phyloP scores from a whole-genome alignment of 768 basidiomycete genomes.

The Naganishia kalamii region DNA sequence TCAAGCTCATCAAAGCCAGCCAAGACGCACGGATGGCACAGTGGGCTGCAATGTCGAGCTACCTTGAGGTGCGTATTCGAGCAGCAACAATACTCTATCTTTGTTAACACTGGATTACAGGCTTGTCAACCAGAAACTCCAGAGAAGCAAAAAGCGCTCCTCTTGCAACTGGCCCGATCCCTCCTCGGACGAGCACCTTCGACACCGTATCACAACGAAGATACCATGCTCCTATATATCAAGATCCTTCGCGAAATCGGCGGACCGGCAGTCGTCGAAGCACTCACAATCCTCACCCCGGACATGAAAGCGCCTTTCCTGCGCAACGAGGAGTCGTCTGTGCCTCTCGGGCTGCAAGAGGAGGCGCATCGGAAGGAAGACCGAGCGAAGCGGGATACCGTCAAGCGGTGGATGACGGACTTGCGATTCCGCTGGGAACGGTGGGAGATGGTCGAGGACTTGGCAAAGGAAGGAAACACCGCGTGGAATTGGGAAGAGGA shows the following conservation, averaged over 20 bases:
- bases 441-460: slow-evolving; percentile 22
- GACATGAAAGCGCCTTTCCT: not conserved
- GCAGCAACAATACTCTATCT: no score
- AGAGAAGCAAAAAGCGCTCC: not conserved
- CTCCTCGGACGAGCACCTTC: not conserved
- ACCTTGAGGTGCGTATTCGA: slow-evolving; percentile 19
- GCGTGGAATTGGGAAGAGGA: slow-evolving; percentile 25
- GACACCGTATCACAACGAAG: not conserved
- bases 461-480: not conserved
- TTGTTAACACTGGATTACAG: not conserved
- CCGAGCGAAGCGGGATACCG: slow-evolving; percentile 8
- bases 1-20: slow-evolving; percentile 10
- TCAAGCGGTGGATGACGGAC: slow-evolving; percentile 16
- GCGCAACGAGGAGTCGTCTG: not conserved
- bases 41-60: slow-evolving; percentile 22
- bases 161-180: slow-evolving; percentile 4
- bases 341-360: not conserved
- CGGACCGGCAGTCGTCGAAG: not conserved
- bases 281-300: slow-evolving; percentile 4
- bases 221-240: slow-evolving; percentile 18
- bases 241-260: slow-evolving; percentile 14
- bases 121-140: slow-evolving; percentile 3
- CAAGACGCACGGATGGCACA: slow-evolving; percentile 14
- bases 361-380: not conserved
- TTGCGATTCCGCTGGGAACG: slow-evolving; percentile 22